Base-by-base conservation (phyloP, 2,329 filamentous ascomycete species). In the Xylariaceae sp. region DNA sequence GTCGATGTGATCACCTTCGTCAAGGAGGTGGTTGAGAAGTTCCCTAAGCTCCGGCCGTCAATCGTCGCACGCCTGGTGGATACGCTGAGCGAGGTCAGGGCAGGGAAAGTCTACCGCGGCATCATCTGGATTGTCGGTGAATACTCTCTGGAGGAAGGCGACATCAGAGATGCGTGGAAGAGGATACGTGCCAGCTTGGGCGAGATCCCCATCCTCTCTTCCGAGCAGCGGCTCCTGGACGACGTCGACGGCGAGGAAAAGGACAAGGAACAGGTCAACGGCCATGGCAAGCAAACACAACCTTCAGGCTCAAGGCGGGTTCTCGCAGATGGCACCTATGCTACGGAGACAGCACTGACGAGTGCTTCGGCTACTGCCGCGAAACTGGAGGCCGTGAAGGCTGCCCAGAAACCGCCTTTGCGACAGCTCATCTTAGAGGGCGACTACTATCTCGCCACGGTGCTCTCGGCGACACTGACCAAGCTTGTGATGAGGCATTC, bases 1-100 rank as follows among this genome's bases (percentile, higher is more conserved):
- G 86, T 98, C 19, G 92, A 98, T 60, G 90, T 98, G 34, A 96
- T 98, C 55, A 89, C 87, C 35, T 98, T 98, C 55, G 89, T 98
- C 44, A 98, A 98, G 64, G 92, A 98, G 59, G 92, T 98, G 3
- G 90, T 96, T 5, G 92, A 98, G 64, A 94, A 94, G 55, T 98
- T 96, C 68, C 92, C 92, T 6, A 80, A 85, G 49, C 73, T 98
- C 37, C 80, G 92, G 40, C 77, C 80, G 21, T 83, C 85, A 1
- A 96, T 98, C 47, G 82, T 96, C 5, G 78, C 83, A 51, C 83
- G 89, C 40, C 69, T 98, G 12, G 89, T 96, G 5, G 83, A 85
- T 11, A 96, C 92, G 1, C 70, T 98, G 28, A 81, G 81, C 50
- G 92, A 98, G 59, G 92, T 98, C 17, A 81, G 92, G 39, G 89